Evolutionary conservation across 192 early-diverging fungal genomes (phyloP), one percentile per base, ranked within the genome.

Genomic region (Nowakowskiella sp.): DNA sequence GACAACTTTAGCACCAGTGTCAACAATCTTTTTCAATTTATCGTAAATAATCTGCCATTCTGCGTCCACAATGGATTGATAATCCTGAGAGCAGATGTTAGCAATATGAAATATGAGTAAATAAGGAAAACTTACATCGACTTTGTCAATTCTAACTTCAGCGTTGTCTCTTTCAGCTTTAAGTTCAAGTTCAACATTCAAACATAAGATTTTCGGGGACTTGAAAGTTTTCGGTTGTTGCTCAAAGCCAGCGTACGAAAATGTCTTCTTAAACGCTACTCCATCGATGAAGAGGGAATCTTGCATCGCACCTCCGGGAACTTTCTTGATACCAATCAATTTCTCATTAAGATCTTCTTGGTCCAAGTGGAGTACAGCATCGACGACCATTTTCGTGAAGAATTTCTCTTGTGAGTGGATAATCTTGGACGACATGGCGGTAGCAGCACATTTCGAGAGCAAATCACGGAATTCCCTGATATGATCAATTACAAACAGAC

Each of bases 101-200:
- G 46, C 10, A 70, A 23, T 16, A 27, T 49, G 4, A 51, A 49
- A 4, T 4, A 16, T 13, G 33, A 4, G 53, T 4, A 19, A 13
- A 57, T 43, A n/a, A 30, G 6, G 47, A 57, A 67, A 55, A 10
- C 26, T 21, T 44, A 70, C 53, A 43, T 33, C 50, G 10, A 98
- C 95, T 61, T 88, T 82, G 55, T 96, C 90, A 1, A 98, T 86
- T 24, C 95, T 78, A 51, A 99, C 95, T 82, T 99, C 95, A 24
- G 95, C 95, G 68, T 99, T 99, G 61, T 99, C 95, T 64, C 90
- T 91, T 65, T 99, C 95, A 33, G 95, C 95, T 81, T 96, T 99
- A 55, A 99, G 73, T 73, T 99, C 95, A 46, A 99, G 74, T 76
- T 99, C 93, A 28, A 99, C 91, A 62, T 99, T 96, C 64, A 99